Conservation (phyloP, 192 early-diverging fungal species). For the Chytriomyces hyalinus region DNA sequence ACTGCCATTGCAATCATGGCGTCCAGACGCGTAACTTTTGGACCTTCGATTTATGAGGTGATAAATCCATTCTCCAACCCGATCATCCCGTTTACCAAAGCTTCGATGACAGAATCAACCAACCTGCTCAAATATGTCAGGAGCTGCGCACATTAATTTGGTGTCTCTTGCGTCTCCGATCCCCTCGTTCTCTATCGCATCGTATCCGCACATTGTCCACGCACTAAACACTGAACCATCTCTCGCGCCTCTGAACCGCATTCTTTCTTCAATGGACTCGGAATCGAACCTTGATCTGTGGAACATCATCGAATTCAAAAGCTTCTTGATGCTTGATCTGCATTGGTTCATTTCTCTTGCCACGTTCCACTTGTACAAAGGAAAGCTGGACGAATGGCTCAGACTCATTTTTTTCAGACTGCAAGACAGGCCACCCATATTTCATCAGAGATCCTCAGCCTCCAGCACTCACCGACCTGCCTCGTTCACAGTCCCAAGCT, state of each 20-base stretch:
- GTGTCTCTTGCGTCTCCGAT: background rate
- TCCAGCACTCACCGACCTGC: background rate
- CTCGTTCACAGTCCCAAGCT: background rate
- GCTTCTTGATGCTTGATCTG: background rate
- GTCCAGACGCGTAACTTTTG: too few species aligned
- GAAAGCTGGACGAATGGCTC: constrained; percentile 3
- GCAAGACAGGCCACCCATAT: background rate
- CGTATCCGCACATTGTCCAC: background rate
- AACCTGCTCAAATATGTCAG: too few species aligned
- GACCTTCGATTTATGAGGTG: too few species aligned
- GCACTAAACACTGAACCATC: background rate
- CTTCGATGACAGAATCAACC: too few species aligned
- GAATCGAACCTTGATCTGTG: background rate
- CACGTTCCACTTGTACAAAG: constrained; percentile 4
- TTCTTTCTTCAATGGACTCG: background rate
- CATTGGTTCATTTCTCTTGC: background rate
- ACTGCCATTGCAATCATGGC: too few species aligned
- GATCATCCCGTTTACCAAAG: too few species aligned
- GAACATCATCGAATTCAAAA: too few species aligned
- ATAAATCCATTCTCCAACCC: too few species aligned
- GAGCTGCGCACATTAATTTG: too few species aligned
- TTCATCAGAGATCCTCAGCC: background rate
- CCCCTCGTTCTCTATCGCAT: background rate
- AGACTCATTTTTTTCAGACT: background rate
- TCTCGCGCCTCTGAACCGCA: background rate